Conservation (phyloP, 805 yeast genomes). For the Zygoascus flipseniorum region DNA sequence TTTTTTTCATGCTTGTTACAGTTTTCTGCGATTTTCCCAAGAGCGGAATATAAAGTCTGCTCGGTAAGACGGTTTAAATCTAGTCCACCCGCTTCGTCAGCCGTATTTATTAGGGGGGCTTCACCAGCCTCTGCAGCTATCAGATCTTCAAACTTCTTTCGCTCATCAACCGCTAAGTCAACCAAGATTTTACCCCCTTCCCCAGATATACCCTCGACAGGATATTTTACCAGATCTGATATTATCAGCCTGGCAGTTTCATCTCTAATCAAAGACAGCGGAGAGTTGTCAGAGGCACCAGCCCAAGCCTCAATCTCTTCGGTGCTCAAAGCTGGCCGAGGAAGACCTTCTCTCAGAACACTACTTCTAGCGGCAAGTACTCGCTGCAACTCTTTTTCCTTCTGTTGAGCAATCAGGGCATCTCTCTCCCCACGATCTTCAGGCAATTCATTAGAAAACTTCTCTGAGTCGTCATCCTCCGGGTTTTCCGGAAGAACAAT, state of each 20-base stretch:
- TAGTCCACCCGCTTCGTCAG: background rate
- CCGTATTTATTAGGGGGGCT: slow-evolving; percentile 3
- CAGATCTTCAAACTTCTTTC: slow-evolving; percentile 6
- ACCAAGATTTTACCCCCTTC: background rate
- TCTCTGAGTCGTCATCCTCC: slow-evolving; percentile 9
- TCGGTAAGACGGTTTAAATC: background rate
- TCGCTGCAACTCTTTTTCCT: slow-evolving; percentile 14
- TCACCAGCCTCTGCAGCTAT: slow-evolving; percentile 13
- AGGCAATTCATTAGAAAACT: slow-evolving; percentile 8
- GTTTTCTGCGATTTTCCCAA: slow-evolving; percentile 14
- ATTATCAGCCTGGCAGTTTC: slow-evolving; percentile 19
- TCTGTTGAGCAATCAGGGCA: slow-evolving; percentile 9
- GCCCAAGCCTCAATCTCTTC: background rate
- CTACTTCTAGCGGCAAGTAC: slow-evolving; percentile 36
- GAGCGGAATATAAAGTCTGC: background rate
- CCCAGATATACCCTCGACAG: background rate
- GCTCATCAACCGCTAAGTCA: background rate
- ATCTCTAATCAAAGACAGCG: slow-evolving; percentile 10
- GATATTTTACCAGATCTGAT: slow-evolving; percentile 25
- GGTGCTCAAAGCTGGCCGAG: slow-evolving; percentile 17
- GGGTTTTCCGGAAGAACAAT: slow-evolving; percentile 30
- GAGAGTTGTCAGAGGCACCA: slow-evolving; percentile 5
- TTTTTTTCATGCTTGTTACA: slow-evolving; percentile 28
- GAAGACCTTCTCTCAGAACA: slow-evolving; percentile 38
- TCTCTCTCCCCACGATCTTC: slow-evolving; percentile 14